These are phyloP conservation scores for Gossypium herbaceum DNA, from an alignment of 345 rosid genomes.

Conservation along the genomic window DNA sequence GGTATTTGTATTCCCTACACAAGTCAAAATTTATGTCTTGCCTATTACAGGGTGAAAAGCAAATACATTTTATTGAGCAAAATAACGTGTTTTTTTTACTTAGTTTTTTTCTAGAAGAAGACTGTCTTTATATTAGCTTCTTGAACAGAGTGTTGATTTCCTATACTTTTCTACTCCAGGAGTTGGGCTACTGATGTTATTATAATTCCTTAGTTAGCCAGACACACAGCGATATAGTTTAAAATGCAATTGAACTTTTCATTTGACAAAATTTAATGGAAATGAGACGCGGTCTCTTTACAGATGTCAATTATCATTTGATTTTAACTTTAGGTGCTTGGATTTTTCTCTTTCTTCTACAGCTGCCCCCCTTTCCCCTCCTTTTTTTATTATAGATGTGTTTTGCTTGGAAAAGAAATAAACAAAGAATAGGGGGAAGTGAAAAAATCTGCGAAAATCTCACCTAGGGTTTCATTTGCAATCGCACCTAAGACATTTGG, in stretches of 20 bases:
- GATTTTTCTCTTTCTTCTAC: neutral
- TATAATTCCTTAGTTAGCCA: neutral
- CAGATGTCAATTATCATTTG: neutral
- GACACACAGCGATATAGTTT: neutral
- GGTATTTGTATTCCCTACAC: neutral
- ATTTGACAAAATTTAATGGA: neutral
- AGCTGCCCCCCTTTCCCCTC: neutral
- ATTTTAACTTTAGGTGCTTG: neutral
- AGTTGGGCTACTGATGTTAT: neutral
- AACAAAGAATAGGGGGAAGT: neutral
- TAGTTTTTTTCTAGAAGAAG: neutral
- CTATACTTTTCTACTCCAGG: neutral
- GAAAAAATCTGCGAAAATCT: neutral
- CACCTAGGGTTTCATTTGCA: neutral
- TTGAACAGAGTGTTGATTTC: neutral
- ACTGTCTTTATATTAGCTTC: neutral
- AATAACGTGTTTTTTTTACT: neutral
- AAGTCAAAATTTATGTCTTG: neutral
- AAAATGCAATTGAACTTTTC: neutral
- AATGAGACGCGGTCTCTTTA: neutral
- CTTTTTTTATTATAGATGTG: neutral
- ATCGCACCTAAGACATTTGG: neutral
- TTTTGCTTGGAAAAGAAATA: neutral
- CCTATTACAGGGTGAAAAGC: neutral
- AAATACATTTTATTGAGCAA: neutral